phyloP scores from a whole-genome alignment of 2,329 filamentous ascomycete genomes.

The Fusarium azukiicola region DNA sequence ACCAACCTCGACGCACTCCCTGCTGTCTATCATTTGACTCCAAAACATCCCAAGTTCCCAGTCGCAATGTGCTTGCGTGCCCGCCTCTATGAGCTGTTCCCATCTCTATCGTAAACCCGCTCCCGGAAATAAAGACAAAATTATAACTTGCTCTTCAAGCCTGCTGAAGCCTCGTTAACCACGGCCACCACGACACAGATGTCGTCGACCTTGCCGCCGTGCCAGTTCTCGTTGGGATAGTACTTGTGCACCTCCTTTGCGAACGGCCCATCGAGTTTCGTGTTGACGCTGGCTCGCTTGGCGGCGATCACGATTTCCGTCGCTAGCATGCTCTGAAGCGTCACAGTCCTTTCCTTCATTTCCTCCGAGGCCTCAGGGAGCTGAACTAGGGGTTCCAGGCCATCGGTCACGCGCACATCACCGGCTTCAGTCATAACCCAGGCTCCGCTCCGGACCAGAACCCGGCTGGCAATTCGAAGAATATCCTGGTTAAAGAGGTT shows the following conservation, averaged over 20 bases:
- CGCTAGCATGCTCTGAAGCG: conserved; percentile 89
- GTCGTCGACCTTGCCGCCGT: conserved; percentile 97
- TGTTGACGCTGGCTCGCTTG: conserved; percentile 91
- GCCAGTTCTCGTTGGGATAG: conserved; percentile 92
- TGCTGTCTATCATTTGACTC: conserved; percentile 52
- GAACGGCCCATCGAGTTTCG: conserved; percentile 93
- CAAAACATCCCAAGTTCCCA: conserved; percentile 50
- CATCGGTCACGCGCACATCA: conserved; percentile 82
- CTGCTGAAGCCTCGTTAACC: conserved; percentile 81
- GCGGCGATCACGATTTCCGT: conserved; percentile 90
- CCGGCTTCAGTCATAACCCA: conserved; percentile 83
- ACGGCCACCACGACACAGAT: conserved; percentile 93
- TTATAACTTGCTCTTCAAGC: conserved; percentile 61
- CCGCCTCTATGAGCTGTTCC: conserved; percentile 50
- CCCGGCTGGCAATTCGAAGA: conserved; percentile 87
- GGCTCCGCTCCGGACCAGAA: conserved; percentile 87
- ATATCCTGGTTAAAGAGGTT: conserved; percentile 96
- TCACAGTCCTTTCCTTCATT: conserved; percentile 62
- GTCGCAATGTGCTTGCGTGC: conserved; percentile 53
- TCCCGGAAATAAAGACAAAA: conserved; percentile 36
- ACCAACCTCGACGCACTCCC: conserved; percentile 25
- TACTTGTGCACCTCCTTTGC: conserved; percentile 95
- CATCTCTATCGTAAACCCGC: conserved; percentile 51
- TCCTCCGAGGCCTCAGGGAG: conserved; percentile 52
- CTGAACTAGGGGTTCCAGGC: conserved; percentile 71